A percentile compares a stretch with the other conserved stretches of the same genome.
phyloP scores from a whole-genome alignment of 2,329 filamentous ascomycete species.

The Dendrostoma leiphaemia region DNA sequence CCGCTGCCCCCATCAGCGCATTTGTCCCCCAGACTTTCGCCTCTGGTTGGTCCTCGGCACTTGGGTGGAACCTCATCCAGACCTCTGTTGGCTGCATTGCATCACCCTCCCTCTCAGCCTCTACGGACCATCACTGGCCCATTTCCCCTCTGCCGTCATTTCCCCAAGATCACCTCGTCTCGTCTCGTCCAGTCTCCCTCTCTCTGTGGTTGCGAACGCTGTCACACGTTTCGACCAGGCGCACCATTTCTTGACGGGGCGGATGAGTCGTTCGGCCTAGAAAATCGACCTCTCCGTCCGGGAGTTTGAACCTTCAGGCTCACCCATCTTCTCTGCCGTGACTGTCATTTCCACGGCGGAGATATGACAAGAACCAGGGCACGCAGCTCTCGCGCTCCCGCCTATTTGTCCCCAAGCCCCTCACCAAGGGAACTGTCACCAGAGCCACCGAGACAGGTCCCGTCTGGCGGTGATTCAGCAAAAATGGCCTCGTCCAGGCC shows the following conservation, averaged over 20 bases:
- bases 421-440: constrained; percentile 42
- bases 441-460: constrained; percentile 43
- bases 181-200: background rate
- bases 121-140: background rate
- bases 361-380: constrained; percentile 48
- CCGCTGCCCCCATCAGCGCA: constrained; percentile 10
- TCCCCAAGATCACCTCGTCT: background rate
- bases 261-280: constrained; percentile 2
- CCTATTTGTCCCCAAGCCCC: constrained; percentile 40
- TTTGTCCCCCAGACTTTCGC: background rate
- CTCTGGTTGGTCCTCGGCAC: constrained; percentile 10
- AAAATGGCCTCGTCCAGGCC: constrained; percentile 49
- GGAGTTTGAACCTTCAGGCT: constrained; percentile 19
- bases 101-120: background rate
- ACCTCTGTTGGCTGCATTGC: constrained; percentile 5
- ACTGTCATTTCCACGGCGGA: constrained; percentile 2
- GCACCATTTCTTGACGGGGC: background rate
- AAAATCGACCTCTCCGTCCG: constrained; percentile 21
- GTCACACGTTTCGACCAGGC: background rate
- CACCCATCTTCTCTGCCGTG: constrained; percentile 22
- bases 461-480: constrained; percentile 40
- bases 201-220: background rate
- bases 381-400: constrained; percentile 42
- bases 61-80: background rate
- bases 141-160: background rate